Base-by-base conservation (phyloP, 23 red algal genomes). In the Gracilaria domingensis region DNA sequence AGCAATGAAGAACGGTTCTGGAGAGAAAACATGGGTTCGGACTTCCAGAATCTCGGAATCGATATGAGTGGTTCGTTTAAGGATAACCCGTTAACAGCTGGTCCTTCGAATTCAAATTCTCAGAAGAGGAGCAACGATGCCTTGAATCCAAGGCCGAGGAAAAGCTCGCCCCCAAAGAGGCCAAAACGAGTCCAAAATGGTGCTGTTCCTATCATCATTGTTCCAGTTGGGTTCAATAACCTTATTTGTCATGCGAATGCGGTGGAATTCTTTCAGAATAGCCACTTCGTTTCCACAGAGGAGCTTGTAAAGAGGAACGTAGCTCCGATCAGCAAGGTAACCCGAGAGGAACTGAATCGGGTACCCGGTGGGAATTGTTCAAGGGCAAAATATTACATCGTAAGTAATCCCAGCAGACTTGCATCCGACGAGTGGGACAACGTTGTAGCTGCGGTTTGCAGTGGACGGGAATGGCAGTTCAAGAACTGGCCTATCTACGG, bases 391-490 rank as follows among this genome's bases (percentile, higher is more conserved):
- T 98, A 98, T 60, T 25, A 91, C 47, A 82, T 98, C 20, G 89
- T 95, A 29, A 86, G 82, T 58, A 95, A 98, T 70, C 67, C 88
- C 13, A 81, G 54, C 21, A 88, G 87, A 29, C 91, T 98, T 28
- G 40, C 71, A 0, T 32, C 89, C 33, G 85, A 80, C 49, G 97
- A 98, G 44, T 98, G 97, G 97, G 74, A 86, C 33, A 85, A 93
- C 38, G 97, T 98, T 12, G 85, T 94, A 36, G 83, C 93, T 23
- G 84, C 94, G 25, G 85, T 98, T 26, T 94, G 89, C 20, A 83
- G 75, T 74, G 97, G 97, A 20, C 93, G 87, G 18, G 84, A 70
- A 67, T 98, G 97, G 97, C 97, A 98, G 81, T 98, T 98, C 71
- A 96, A 95, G 84, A 91, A 85, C 18, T 98, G 91, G 91, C 87